Conservation (phyloP, 2,329 filamentous ascomycete genomes). For the Allantophomopsis cytisporea region DNA sequence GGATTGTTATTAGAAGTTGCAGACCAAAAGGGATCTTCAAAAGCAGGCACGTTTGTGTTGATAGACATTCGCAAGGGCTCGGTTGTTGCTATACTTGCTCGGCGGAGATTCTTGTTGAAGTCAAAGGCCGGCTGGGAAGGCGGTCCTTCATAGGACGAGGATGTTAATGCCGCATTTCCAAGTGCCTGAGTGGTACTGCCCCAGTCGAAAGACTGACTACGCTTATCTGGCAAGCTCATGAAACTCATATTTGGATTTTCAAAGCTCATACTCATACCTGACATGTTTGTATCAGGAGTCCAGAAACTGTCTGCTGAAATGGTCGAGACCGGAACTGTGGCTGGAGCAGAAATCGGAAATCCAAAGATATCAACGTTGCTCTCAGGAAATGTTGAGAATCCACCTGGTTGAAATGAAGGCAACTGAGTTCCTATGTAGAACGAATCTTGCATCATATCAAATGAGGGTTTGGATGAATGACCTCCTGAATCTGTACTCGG, state of each 20-base stretch:
- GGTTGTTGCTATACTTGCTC: too few relatives aligned
- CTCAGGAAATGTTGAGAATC: conserved; percentile 33
- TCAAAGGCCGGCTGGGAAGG: too few relatives aligned
- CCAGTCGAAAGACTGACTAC: not conserved
- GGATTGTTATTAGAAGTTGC: too few relatives aligned
- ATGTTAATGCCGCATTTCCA: too few relatives aligned
- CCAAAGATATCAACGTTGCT: conserved; percentile 42
- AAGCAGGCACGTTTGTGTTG: conserved; percentile 4
- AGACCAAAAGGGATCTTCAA: too few relatives aligned
- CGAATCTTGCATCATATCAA: conserved; percentile 31
- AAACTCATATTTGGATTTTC: conserved; percentile 19
- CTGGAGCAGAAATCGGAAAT: conserved; percentile 45
- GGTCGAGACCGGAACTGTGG: conserved; percentile 29
- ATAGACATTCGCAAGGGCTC: too few relatives aligned
- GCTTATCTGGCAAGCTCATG: not conserved
- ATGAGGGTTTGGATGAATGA: conserved; percentile 19
- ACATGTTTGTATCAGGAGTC: conserved; percentile 37
- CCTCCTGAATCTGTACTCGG: conserved; percentile 43
- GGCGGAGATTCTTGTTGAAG: too few relatives aligned
- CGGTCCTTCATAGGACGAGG: too few relatives aligned
- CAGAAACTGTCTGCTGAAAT: conserved; percentile 33
- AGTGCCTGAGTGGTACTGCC: too few relatives aligned
- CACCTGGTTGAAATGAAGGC: conserved; percentile 20
- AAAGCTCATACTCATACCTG: conserved; percentile 47
- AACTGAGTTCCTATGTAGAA: not conserved